These are phyloP conservation scores for cucumber (Cucumis sativus) DNA, from an alignment of 306 rosid species.

Conservation along the genomic window DNA sequence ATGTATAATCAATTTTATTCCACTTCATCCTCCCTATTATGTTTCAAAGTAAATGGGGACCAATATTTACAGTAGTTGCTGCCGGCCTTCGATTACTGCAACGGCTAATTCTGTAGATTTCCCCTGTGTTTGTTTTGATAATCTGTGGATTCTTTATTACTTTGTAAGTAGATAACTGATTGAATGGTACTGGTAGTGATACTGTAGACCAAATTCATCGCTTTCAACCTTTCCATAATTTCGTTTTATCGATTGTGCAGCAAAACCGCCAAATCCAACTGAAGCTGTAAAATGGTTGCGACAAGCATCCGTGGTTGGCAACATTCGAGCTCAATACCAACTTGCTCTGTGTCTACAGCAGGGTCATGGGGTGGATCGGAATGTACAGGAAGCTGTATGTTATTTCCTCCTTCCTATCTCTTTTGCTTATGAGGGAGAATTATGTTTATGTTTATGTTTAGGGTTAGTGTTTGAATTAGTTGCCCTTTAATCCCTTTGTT, in stretches of 20 bases:
- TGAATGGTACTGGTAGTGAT: not conserved
- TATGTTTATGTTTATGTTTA: not conserved
- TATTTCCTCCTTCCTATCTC: not conserved
- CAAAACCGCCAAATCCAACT: slow-evolving; percentile 53
- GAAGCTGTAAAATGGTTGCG: slow-evolving; percentile 62
- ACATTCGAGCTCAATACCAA: slow-evolving; percentile 77
- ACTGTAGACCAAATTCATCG: not conserved
- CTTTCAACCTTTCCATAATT: not conserved
- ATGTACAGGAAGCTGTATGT: slow-evolving; percentile 58
- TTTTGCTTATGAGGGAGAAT: not conserved
- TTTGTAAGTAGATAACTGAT: not conserved
- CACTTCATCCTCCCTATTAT: not conserved
- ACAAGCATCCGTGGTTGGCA: slow-evolving; percentile 44
- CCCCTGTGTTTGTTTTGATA: not conserved
- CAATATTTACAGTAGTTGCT: not conserved
- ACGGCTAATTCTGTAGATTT: not conserved
- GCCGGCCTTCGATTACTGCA: not conserved
- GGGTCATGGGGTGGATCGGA: slow-evolving; percentile 29
- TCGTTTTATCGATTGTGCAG: slow-evolving; percentile 19
- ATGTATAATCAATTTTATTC: not conserved
- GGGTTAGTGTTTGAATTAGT: not conserved
- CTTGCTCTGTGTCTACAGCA: slow-evolving; percentile 81
- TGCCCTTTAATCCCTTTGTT: not conserved
- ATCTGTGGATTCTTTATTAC: not conserved
- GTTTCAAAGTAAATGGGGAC: not conserved